Conservation (phyloP, 495 filamentous ascomycete genomes). For the Astrocystis sublimbata region DNA sequence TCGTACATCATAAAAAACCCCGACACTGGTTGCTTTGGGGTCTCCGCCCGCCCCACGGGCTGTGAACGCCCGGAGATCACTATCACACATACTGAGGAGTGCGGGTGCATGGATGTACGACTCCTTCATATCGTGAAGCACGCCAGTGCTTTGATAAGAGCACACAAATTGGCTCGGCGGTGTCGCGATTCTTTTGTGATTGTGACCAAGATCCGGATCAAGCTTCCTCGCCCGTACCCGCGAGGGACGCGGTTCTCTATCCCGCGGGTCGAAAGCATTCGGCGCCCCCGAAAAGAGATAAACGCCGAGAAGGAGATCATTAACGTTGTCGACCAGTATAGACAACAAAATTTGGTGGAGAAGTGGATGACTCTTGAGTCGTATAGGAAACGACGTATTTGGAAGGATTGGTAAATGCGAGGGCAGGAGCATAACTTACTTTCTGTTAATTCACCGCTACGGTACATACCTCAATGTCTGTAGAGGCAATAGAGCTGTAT, state of each 20-base stretch:
- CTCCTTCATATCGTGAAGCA: slow-evolving; percentile 7
- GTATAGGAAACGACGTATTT: slow-evolving; percentile 22
- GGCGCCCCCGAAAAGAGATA: background rate
- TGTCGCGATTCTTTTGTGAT: slow-evolving; percentile 13
- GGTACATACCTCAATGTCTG: background rate
- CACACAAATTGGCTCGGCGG: background rate
- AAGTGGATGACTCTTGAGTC: slow-evolving; percentile 24
- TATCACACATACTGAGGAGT: background rate
- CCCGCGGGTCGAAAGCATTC: background rate
- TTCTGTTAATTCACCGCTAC: background rate
- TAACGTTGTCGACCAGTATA: slow-evolving; percentile 18
- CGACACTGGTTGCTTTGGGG: slow-evolving; percentile 9
- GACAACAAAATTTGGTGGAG: slow-evolving; percentile 20
- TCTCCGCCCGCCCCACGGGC: background rate
- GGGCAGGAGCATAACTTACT: background rate
- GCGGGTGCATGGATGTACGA: slow-evolving; percentile 7
- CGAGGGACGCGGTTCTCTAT: background rate
- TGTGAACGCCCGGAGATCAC: background rate
- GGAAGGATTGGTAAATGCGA: slow-evolving; percentile 28
- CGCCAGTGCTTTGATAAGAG: background rate
- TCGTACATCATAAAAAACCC: slow-evolving; percentile 4
- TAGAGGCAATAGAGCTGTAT: background rate
- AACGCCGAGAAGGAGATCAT: background rate
- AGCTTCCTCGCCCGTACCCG: background rate
- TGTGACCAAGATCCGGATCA: background rate